Evolutionary conservation across 179 eudicot species (phyloP).

Genomic region (Amaranthus tricolor): DNA sequence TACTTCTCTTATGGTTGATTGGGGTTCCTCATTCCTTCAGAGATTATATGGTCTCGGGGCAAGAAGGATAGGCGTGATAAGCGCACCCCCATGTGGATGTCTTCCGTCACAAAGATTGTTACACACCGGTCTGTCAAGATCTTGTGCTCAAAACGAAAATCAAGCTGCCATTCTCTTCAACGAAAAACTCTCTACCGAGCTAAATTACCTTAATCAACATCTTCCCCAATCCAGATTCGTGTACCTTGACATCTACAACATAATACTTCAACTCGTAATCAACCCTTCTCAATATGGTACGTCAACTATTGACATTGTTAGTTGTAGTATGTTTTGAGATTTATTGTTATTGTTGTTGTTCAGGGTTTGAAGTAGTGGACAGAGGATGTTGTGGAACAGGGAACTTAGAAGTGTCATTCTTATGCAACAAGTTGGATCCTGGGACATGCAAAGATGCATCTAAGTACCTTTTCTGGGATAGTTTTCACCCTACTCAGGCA

Average conservation of each 20-base stretch:
- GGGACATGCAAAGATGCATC: constrained; percentile 33
- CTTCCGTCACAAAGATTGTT: constrained; percentile 77
- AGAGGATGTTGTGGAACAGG: constrained; percentile 52
- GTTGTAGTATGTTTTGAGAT: too few species aligned
- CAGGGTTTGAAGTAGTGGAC: constrained; percentile 39
- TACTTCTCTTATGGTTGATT: constrained; percentile 42
- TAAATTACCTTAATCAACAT: constrained; percentile 36
- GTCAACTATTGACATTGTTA: too few species aligned
- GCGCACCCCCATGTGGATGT: constrained; percentile 74
- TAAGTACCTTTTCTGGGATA: constrained; percentile 45
- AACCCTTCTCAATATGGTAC: constrained; percentile 37
- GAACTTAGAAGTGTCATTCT: constrained; percentile 22
- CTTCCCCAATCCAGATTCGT: constrained; percentile 41
- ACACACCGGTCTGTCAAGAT: constrained; percentile 48
- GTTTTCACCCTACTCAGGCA: constrained; percentile 45
- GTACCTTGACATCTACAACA: constrained; percentile 39
- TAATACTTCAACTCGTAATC: constrained; percentile 32
- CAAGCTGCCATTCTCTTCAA: constrained; percentile 57
- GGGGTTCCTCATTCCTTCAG: constrained; percentile 57
- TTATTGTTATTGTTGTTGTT: neutral
- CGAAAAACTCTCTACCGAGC: constrained; percentile 36
- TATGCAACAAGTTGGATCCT: constrained; percentile 21
- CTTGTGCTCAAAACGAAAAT: constrained; percentile 46
- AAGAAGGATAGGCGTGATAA: constrained; percentile 46
- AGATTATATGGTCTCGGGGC: constrained; percentile 65